Evolutionary conservation across 441 rosid genomes (phyloP).

Genomic region (Capsella rubella): DNA sequence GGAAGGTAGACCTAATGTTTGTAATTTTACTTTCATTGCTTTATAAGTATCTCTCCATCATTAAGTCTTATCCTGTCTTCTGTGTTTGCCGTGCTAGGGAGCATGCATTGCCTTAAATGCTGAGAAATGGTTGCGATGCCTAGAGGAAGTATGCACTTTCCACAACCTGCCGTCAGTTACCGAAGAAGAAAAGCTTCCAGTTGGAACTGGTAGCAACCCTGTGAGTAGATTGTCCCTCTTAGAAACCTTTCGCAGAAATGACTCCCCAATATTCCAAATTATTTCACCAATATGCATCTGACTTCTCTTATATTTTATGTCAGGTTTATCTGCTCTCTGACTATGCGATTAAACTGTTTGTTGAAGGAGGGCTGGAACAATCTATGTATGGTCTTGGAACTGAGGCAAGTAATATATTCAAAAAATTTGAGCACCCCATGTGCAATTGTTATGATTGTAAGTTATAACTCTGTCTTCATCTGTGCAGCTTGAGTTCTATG

Average conservation of each 20-base stretch:
- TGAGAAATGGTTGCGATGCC: constrained; percentile 85
- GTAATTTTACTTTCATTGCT: not conserved
- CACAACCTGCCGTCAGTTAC: constrained; percentile 68
- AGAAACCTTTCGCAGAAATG: constrained; percentile 12
- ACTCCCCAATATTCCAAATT: not conserved
- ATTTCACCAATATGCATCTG: constrained; percentile 20
- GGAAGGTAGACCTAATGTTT: constrained; percentile 70
- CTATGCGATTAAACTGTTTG: constrained; percentile 78
- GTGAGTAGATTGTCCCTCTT: constrained; percentile 52
- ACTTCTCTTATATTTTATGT: constrained; percentile 38
- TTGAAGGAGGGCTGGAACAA: constrained; percentile 88
- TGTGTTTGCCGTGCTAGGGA: constrained; percentile 60
- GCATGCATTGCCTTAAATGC: constrained; percentile 90
- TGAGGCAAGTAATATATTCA: constrained; percentile 61
- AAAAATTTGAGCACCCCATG: constrained; percentile 14
- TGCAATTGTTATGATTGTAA: constrained; percentile 31
- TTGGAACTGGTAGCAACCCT: constrained; percentile 97
- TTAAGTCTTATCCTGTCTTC: constrained; percentile 14
- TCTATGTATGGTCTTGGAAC: constrained; percentile 86
- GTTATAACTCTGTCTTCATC: constrained; percentile 24
- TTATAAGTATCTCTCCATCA: constrained; percentile 18
- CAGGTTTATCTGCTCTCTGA: constrained; percentile 90
- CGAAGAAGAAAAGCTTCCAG: constrained; percentile 88
- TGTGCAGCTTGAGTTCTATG: constrained; percentile 88
- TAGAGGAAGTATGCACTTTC: constrained; percentile 72